These are phyloP conservation scores for Plasmodium relictum DNA, from an alignment of 169 alveolate species.

Conservation along the genomic window DNA sequence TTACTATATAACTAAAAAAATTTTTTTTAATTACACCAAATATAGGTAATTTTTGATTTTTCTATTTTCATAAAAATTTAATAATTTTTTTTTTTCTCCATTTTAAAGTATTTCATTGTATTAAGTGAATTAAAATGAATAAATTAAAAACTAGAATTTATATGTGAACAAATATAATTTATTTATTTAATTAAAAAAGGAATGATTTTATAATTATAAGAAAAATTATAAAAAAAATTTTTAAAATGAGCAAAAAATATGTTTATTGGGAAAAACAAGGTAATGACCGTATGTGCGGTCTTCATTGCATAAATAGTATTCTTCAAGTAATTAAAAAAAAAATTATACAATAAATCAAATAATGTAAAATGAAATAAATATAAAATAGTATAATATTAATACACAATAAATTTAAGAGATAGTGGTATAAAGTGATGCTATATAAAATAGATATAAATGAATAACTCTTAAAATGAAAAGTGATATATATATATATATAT, in stretches of 20 bases:
- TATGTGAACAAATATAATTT: neutral
- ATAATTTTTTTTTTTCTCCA: no score
- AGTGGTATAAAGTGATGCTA: no score
- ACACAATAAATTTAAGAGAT: no score
- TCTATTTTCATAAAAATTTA: no score
- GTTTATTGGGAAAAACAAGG: conserved; percentile 94
- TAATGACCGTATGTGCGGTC: conserved; percentile 91
- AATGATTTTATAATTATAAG: neutral
- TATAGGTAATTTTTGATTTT: no score
- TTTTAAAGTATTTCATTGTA: no score
- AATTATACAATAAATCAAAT: neutral
- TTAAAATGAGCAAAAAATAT: conserved; percentile 68
- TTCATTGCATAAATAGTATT: conserved; percentile 90
- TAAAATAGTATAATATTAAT: no score
- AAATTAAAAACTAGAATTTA: neutral
- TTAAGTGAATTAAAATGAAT: no score
- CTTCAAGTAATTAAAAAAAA: conserved; percentile 83
- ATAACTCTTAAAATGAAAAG: neutral
- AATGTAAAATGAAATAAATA: no score
- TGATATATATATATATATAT: neutral
- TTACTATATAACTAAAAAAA: no score
- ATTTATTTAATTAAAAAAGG: neutral
- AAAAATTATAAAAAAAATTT: neutral
- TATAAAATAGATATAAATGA: no score
- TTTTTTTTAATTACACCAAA: no score